These are phyloP conservation scores for Dimargaris cristalligena DNA, from an alignment of 192 early-diverging fungal genomes.

Conservation along the genomic window DNA sequence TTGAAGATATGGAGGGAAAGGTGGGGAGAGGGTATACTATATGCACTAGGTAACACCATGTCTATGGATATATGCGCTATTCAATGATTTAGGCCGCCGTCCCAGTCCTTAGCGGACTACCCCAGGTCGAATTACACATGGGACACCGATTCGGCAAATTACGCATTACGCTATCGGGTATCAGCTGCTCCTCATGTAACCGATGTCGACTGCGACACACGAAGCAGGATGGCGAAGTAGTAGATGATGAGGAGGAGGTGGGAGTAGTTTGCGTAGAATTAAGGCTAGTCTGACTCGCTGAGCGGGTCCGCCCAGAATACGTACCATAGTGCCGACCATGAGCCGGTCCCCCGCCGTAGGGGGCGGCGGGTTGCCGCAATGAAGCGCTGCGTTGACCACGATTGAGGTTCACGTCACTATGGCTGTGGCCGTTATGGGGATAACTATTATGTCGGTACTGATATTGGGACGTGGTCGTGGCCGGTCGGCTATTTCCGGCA, in stretches of 20 bases:
- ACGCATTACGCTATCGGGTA: background rate
- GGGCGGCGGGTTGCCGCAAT: background rate
- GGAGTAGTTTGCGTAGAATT: background rate
- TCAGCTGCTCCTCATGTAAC: background rate
- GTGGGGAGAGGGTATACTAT: too few relatives aligned
- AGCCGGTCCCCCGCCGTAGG: background rate
- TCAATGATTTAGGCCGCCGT: too few relatives aligned
- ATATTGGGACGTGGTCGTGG: too few relatives aligned
- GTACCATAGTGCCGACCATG: background rate
- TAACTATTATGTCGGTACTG: too few relatives aligned
- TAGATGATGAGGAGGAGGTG: background rate
- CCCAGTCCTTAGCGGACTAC: too few relatives aligned
- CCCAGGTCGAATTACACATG: background rate
- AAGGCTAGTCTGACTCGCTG: background rate
- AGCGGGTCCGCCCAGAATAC: background rate
- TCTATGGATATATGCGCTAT: too few relatives aligned
- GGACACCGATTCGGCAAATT: background rate
- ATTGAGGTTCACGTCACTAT: too few relatives aligned
- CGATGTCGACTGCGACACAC: background rate
- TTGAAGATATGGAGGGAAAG: too few relatives aligned
- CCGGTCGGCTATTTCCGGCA: too few relatives aligned
- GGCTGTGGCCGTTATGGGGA: too few relatives aligned
- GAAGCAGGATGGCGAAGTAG: background rate
- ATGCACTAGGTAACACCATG: too few relatives aligned
- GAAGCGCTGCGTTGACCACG: too few relatives aligned